Evolutionary conservation across 2,329 filamentous ascomycete species (phyloP), one percentile per base, ranked within the genome.

Genomic region (Phyllosticta ampelicida): DNA sequence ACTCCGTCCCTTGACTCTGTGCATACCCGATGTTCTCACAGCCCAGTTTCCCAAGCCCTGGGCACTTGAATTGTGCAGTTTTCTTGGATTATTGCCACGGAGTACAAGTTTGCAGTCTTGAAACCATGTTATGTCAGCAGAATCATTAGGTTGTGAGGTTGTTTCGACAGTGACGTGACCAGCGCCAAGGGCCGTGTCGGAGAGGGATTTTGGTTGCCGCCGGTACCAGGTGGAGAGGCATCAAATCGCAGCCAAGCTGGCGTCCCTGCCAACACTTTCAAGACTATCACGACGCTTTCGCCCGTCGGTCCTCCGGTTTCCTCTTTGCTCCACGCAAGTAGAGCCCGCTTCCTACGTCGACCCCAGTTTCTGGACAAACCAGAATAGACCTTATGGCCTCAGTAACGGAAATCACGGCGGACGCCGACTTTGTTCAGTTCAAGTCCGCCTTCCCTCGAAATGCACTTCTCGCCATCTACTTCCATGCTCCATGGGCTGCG

Each of bases 401-500:
- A 60, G 83, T 96, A 68, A 82, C 80, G 63, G 87, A 95, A 68
- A 86, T 96, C 74, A 81, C 83, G 65, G 84, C 81, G 65, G 83
- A 90, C 67, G 76, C 80, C 64, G 84, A 85, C 66, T 96, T 94
- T 84, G 78, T 85, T 64, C 75, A 82, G 63, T 80, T 87, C 68
- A 77, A 48, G 16, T 50, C 52, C 21, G 54, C 20, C 56, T 79
- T 91, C 13, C 82, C 88, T 10, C 69, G 86, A 1, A 81, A 85
- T 16, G 83, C 87, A 16, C 83, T 96, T 61, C 80, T 92, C 62
- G 80, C 96, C 68, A 83, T 95, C 69, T 96, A 91, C 71, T 99
- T 99, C 79, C 88, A 97, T 73, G 90, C 94, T 19, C 88, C 91
- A 64, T 99, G 94, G 94, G 94, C 94, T 28, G 90, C 90, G 60